phyloP scores from a whole-genome alignment of 805 yeast genomes.

The Yamadazyma scolyti region DNA sequence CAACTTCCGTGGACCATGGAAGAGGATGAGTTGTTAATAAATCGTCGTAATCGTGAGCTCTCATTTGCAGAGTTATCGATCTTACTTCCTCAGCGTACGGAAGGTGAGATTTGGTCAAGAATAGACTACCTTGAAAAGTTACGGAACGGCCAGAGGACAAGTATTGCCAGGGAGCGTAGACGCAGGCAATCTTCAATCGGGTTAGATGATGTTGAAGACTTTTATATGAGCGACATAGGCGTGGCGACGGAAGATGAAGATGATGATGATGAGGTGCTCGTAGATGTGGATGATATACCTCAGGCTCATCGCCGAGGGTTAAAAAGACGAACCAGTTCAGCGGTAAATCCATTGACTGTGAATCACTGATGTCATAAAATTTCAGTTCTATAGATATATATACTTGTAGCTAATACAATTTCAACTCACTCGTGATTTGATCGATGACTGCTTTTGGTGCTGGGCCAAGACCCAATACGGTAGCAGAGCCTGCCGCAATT shows the following conservation, averaged over 20 bases:
- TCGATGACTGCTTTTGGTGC: conserved; percentile 83
- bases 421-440: conserved; percentile 74
- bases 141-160: conserved; percentile 27
- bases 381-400: conserved; percentile 1
- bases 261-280: conserved; percentile 31
- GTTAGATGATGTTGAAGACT: conserved; percentile 40
- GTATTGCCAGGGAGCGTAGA: conserved; percentile 23
- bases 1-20: conserved; percentile 53
- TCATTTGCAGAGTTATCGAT: conserved; percentile 71
- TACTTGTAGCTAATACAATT: conserved; percentile 52
- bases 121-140: conserved; percentile 45
- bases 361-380: conserved; percentile 6
- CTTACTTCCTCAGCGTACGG: conserved; percentile 67
- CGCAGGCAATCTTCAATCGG: conserved; percentile 39
- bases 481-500: conserved; percentile 92
- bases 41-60: conserved; percentile 54
- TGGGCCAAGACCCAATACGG: conserved; percentile 96
- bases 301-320: conserved; percentile 21
- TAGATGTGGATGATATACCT: conserved; percentile 33
- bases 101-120: conserved; percentile 67
- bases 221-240: conserved; percentile 40
- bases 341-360: conserved; percentile 36
- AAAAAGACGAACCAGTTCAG: conserved; percentile 40
- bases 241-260: conserved; percentile 28
- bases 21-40: conserved; percentile 65